Conservation (phyloP, 1,284 basidiomycete genomes). For the Marasmius oreades region DNA sequence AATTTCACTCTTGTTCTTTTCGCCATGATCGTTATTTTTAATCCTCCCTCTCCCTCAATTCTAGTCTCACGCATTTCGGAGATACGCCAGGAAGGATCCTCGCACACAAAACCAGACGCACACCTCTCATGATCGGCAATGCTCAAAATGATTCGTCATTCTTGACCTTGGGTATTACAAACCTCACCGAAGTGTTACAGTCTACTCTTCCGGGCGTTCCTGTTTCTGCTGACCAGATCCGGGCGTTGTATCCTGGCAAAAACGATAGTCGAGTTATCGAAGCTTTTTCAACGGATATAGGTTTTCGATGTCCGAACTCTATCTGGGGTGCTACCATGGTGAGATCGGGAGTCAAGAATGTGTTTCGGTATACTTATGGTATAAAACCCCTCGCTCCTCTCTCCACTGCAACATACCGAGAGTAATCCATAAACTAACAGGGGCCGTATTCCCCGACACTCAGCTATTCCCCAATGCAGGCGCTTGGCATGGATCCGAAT, state of each 20-base stretch:
- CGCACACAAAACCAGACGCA: background rate
- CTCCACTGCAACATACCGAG: no score
- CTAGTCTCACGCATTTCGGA: background rate
- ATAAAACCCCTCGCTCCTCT: no score
- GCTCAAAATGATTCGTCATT: background rate
- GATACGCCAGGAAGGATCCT: background rate
- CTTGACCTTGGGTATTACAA: background rate
- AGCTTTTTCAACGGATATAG: background rate
- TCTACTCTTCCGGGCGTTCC: background rate
- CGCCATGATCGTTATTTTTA: background rate
- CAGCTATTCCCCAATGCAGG: no score
- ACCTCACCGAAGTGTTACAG: background rate
- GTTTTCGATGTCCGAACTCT: slow-evolving; percentile 8
- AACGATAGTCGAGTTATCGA: background rate
- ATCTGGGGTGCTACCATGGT: slow-evolving; percentile 15
- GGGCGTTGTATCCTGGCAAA: background rate
- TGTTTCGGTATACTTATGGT: slow-evolving; percentile 17
- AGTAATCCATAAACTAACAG: no score
- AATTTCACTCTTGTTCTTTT: background rate
- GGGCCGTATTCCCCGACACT: no score
- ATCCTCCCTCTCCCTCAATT: background rate
- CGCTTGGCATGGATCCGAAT: no score
- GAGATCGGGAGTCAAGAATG: slow-evolving; percentile 10
- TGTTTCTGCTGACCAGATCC: background rate
- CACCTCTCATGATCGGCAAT: background rate